Conservation (phyloP, 495 filamentous ascomycete species). For the Podospora fimiseda region DNA sequence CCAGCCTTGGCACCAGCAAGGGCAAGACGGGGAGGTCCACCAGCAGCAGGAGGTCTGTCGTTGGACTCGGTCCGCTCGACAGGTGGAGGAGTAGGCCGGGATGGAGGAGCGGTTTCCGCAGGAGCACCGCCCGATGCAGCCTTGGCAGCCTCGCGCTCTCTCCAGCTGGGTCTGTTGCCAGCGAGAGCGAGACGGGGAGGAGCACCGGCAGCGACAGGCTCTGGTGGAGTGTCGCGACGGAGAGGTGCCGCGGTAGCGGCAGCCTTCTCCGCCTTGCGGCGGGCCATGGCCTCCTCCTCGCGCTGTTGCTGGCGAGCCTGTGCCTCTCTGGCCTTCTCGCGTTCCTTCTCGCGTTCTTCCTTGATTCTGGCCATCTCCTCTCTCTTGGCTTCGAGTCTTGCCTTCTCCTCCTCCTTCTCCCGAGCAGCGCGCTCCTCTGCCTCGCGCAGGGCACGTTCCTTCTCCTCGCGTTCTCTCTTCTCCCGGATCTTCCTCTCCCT, state of each 20-base stretch:
- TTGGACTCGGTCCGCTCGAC: slow-evolving; percentile 47
- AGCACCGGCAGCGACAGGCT: slow-evolving; percentile 29
- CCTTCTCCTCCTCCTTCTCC: slow-evolving; percentile 77
- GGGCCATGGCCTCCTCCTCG: slow-evolving; percentile 50
- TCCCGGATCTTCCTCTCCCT: slow-evolving; percentile 66
- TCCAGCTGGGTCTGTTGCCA: slow-evolving; percentile 37
- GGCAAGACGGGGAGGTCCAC: slow-evolving; percentile 58
- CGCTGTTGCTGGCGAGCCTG: slow-evolving; percentile 44
- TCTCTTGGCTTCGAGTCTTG: slow-evolving; percentile 60
- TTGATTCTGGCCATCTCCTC: slow-evolving; percentile 64
- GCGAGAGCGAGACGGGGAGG: slow-evolving; percentile 26
- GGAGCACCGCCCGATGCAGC: slow-evolving; percentile 10
- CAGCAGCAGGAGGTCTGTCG: slow-evolving; percentile 41
- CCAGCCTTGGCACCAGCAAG: slow-evolving; percentile 45
- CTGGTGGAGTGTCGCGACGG: slow-evolving; percentile 33
- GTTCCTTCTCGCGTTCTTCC: slow-evolving; percentile 75
- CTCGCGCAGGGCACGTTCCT: slow-evolving; percentile 64
- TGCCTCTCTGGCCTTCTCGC: slow-evolving; percentile 51
- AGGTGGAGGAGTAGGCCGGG: slow-evolving; percentile 22
- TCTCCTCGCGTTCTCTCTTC: slow-evolving; percentile 74
- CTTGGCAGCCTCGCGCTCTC: slow-evolving; percentile 38
- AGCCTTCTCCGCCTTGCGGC: slow-evolving; percentile 43
- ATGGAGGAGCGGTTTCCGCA: slow-evolving; percentile 13
- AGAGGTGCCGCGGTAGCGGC: slow-evolving; percentile 19
- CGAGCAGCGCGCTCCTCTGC: slow-evolving; percentile 72